These are phyloP conservation scores for Mortierella sp. DNA, from an alignment of 371 early-diverging fungal genomes.

Conservation along the genomic window DNA sequence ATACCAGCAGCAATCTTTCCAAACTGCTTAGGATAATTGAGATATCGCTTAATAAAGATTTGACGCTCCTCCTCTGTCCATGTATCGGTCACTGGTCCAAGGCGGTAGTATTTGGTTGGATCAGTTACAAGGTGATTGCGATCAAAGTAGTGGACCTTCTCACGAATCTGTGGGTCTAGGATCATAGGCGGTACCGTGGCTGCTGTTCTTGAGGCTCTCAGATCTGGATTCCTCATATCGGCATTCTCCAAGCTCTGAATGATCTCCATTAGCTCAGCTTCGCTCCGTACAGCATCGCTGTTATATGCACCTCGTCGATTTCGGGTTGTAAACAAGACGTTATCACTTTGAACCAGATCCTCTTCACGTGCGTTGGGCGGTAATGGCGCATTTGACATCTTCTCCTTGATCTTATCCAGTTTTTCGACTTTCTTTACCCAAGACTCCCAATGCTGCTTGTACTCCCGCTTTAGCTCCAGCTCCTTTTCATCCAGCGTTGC, in stretches of 20 bases:
- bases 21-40: slow-evolving; percentile 92
- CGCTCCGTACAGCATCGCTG: slow-evolving; percentile 86
- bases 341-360: slow-evolving; percentile 63
- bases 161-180: slow-evolving; percentile 70
- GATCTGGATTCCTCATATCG: slow-evolving; percentile 83
- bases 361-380: slow-evolving; percentile 61
- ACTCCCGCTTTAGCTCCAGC: slow-evolving; percentile 62
- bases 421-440: slow-evolving; percentile 65
- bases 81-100: slow-evolving; percentile 67
- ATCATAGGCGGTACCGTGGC: slow-evolving; percentile 86
- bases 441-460: slow-evolving; percentile 61
- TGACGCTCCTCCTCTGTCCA: slow-evolving; percentile 90
- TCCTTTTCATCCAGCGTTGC: slow-evolving; percentile 58
- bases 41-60: slow-evolving; percentile 81
- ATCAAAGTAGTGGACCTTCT: slow-evolving; percentile 70
- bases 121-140: slow-evolving; percentile 72
- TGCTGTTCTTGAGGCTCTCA: slow-evolving; percentile 81
- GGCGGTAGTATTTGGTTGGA: slow-evolving; percentile 73
- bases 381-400: slow-evolving; percentile 33
- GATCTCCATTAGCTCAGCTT: slow-evolving; percentile 83
- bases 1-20: slow-evolving; percentile 84
- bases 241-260: slow-evolving; percentile 82
- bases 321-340: slow-evolving; percentile 59
- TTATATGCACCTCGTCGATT: slow-evolving; percentile 61
- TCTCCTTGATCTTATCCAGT: slow-evolving; percentile 64